phyloP scores from a whole-genome alignment of 768 basidiomycete genomes.

The Hypholoma sublateritium region DNA sequence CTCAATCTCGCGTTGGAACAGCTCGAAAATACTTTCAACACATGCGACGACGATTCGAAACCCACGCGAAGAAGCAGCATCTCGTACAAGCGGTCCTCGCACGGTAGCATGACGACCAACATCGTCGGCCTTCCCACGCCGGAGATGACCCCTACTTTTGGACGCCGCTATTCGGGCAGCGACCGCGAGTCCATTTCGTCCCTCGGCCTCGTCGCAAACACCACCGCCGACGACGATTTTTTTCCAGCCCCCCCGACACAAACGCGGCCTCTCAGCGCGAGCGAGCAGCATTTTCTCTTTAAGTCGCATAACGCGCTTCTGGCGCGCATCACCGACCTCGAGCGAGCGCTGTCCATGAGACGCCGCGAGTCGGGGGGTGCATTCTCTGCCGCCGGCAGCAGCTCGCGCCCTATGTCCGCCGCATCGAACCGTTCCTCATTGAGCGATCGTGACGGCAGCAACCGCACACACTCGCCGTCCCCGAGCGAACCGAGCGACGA shows the following conservation, averaged over 20 bases:
- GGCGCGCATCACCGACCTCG: constrained; percentile 79
- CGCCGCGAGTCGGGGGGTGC: constrained; percentile 33
- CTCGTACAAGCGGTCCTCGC: constrained; percentile 61
- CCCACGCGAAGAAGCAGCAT: constrained; percentile 66
- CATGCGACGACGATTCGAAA: constrained; percentile 31
- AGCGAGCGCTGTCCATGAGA: constrained; percentile 58
- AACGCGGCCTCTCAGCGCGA: constrained; percentile 58
- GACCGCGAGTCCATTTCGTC: constrained; percentile 6
- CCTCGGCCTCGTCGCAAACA: constrained; percentile 11
- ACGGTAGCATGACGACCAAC: constrained; percentile 28
- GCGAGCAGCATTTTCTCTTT: constrained; percentile 84
- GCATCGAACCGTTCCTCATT: constrained; percentile 38
- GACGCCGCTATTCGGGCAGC: constrained; percentile 29
- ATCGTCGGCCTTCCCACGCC: constrained; percentile 63
- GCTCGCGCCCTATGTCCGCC: constrained; percentile 53
- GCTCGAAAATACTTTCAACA: constrained; percentile 26
- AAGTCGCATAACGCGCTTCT: constrained; percentile 83
- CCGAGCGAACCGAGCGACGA: constrained; percentile 66
- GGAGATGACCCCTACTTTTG: constrained; percentile 66
- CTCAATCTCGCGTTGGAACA: constrained; percentile 36
- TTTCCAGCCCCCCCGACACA: constrained; percentile 38
- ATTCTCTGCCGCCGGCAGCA: constrained; percentile 31
- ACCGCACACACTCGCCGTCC: constrained; percentile 4
- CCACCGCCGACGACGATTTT: constrained; percentile 42
- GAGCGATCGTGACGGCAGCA: constrained; percentile 21